Evolutionary conservation across 495 filamentous ascomycete species (phyloP).

Genomic region (Penicillium argentinense): DNA sequence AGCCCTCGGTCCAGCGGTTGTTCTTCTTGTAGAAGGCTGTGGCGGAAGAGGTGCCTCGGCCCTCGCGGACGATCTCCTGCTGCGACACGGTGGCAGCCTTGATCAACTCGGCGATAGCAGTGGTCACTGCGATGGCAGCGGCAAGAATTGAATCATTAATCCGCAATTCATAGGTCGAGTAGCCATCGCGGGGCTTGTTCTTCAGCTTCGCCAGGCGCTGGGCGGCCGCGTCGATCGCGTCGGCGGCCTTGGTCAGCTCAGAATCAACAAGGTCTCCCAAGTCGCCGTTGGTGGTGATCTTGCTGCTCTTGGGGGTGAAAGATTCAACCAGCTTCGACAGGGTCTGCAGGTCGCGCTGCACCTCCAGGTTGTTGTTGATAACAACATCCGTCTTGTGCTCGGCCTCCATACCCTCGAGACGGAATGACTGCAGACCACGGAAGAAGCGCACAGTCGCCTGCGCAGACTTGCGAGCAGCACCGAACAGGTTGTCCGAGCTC

Average conservation of each 20-base stretch:
- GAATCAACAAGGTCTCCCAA: conserved; percentile 90
- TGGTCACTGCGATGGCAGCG: conserved; percentile 94
- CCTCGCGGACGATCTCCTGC: conserved; percentile 96
- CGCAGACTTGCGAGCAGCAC: conserved; percentile 79
- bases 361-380: conserved; percentile 93
- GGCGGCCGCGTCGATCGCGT: conserved; percentile 90
- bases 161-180: conserved; percentile 92
- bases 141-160: conserved; percentile 95
- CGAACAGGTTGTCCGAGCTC: conserved; percentile 80
- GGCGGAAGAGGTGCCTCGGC: conserved; percentile 79
- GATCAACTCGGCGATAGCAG: conserved; percentile 92
- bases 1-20: conserved; percentile 94
- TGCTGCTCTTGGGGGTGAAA: conserved; percentile 81
- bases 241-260: conserved; percentile 90
- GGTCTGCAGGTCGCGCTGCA: conserved; percentile 84
- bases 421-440: conserved; percentile 89
- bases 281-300: conserved; percentile 79
- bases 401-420: conserved; percentile 82
- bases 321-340: conserved; percentile 89
- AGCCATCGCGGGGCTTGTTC: conserved; percentile 91
- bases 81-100: conserved; percentile 93
- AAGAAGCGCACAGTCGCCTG: conserved; percentile 92
- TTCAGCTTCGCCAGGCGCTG: conserved; percentile 84
- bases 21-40: conserved; percentile 99
- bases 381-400: conserved; percentile 91